These are phyloP conservation scores for Cordyceps tenuipes DNA, from an alignment of 2,329 filamentous ascomycete species.

Conservation along the genomic window DNA sequence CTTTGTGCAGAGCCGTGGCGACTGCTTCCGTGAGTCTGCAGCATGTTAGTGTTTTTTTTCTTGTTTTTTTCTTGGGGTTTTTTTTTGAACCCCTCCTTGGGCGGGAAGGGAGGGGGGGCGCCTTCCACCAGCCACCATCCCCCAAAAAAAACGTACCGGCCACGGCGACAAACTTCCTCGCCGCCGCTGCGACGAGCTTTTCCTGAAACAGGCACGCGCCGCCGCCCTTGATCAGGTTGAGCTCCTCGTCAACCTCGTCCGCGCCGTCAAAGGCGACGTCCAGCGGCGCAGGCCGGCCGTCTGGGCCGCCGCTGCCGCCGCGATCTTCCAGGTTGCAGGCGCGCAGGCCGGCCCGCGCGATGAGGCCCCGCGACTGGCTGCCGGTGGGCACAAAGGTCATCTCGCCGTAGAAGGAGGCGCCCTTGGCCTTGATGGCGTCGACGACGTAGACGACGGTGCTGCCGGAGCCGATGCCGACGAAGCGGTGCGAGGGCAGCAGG, in stretches of 20 bases:
- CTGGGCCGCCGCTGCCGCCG: constrained; percentile 31
- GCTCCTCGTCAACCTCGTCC: constrained; percentile 87
- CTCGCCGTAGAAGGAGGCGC: constrained; percentile 40
- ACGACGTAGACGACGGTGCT: constrained; percentile 80
- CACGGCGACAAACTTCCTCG: constrained; percentile 80
- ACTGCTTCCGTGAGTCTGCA: constrained; percentile 82
- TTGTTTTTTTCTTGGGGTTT: not conserved
- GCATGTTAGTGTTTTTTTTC: not conserved
- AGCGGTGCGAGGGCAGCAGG: constrained; percentile 53
- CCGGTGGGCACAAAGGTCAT: constrained; percentile 92
- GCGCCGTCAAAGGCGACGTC: constrained; percentile 95
- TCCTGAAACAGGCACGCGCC: constrained; percentile 97
- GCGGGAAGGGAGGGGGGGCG: too few relatives aligned
- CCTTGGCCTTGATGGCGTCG: constrained; percentile 63
- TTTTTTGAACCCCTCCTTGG: too few relatives aligned
- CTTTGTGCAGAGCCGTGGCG: constrained; percentile 59
- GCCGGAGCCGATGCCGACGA: constrained; percentile 72
- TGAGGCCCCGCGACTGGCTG: constrained; percentile 80
- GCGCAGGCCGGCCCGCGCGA: constrained; percentile 67
- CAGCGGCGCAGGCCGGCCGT: constrained; percentile 42
- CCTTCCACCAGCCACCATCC: too few relatives aligned
- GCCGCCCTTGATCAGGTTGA: constrained; percentile 97
- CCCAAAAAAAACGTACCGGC: constrained; percentile 66
- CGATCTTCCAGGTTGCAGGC: constrained; percentile 72
- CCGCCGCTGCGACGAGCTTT: constrained; percentile 82